A percentile compares a stretch with the other conserved stretches of the same genome.
These are phyloP conservation scores for Nicotiana knightiana DNA, from an alignment of 257 asterid species.

Conservation along the genomic window DNA sequence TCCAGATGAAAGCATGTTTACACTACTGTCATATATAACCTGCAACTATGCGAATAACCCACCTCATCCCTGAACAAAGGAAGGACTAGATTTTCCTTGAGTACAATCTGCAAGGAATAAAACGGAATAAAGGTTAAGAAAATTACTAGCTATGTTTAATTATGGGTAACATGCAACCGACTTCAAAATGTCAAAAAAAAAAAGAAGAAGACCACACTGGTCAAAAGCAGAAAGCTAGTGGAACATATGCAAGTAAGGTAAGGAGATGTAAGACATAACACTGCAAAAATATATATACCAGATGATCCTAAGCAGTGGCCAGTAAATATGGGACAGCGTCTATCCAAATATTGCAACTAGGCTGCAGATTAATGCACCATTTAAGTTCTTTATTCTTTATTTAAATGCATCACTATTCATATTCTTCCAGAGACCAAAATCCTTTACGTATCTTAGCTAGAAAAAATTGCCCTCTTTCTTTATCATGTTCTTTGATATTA, in stretches of 20 bases:
- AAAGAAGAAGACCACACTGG: background rate
- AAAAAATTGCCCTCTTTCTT: background rate
- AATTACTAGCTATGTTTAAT: constrained; percentile 13
- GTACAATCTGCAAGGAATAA: constrained; percentile 64
- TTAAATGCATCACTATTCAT: background rate
- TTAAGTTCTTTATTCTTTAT: background rate
- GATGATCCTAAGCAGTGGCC: background rate
- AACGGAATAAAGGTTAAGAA: constrained; percentile 14
- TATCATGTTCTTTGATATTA: background rate
- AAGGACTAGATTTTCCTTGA: constrained; percentile 90
- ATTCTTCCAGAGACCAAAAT: background rate
- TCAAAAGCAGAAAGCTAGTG: constrained; percentile 2
- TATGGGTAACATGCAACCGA: background rate
- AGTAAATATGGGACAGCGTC: background rate
- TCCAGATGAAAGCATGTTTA: background rate
- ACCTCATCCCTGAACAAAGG: constrained; percentile 92
- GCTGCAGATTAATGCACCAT: background rate
- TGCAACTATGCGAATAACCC: constrained; percentile 27
- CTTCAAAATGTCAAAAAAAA: background rate
- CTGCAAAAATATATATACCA: background rate
- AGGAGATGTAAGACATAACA: background rate
- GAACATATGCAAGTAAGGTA: background rate
- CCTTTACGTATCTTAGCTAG: background rate
- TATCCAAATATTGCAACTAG: background rate
- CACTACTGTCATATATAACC: background rate